Percentiles rank a stretch among this genome's conserved stretches.
Evolutionary conservation across 306 rosid genomes (phyloP).

Genomic region (Sesbania bispinosa): DNA sequence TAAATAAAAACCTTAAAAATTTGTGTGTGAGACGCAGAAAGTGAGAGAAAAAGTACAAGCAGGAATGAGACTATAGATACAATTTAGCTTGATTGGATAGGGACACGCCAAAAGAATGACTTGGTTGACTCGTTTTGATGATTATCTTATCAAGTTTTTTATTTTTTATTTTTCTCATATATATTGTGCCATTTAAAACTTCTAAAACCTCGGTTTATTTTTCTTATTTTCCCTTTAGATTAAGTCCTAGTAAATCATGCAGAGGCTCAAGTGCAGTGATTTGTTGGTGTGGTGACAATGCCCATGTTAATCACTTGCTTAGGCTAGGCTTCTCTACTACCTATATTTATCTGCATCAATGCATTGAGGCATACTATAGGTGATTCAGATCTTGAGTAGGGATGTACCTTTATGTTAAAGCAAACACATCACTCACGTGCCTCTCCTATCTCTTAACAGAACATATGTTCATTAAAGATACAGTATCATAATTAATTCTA

Average conservation of each 20-base stretch:
- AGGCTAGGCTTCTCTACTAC: not conserved
- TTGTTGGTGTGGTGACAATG: too few relatives aligned
- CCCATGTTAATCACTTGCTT: too few relatives aligned
- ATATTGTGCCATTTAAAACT: too few relatives aligned
- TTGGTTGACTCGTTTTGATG: not conserved
- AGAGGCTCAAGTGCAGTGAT: too few relatives aligned
- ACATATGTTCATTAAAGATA: not conserved
- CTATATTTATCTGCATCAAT: not conserved
- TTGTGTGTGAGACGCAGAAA: not conserved
- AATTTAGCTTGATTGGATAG: not conserved
- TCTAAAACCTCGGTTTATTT: too few relatives aligned
- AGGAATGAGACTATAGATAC: not conserved
- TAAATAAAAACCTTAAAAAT: not conserved
- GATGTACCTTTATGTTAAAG: conserved; percentile 19
- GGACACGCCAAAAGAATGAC: not conserved
- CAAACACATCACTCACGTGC: conserved; percentile 36
- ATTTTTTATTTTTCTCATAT: too few relatives aligned
- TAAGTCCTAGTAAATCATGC: too few relatives aligned
- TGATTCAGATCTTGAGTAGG: not conserved
- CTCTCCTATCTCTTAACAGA: conserved; percentile 18
- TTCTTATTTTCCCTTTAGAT: not conserved
- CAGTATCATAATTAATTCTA: not conserved
- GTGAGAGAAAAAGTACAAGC: not conserved
- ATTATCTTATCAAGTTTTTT: too few relatives aligned
- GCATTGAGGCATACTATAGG: not conserved